A percentile compares a stretch with the other conserved stretches of the same genome.
phyloP scores from a whole-genome alignment of 495 filamentous ascomycete species.

The Cladorrhinum samala region DNA sequence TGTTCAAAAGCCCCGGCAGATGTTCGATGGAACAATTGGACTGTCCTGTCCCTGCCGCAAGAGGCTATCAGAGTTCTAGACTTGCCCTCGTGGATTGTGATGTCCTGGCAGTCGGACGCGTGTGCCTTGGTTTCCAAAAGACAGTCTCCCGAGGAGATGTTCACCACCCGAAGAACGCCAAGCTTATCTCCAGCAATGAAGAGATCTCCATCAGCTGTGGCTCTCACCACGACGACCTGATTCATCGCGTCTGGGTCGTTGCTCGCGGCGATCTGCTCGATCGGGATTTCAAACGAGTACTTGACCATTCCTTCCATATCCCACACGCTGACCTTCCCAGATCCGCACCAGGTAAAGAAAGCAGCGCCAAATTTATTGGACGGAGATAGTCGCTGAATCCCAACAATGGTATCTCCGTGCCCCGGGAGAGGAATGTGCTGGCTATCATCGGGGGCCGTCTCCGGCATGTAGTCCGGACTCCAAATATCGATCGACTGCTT shows the following conservation, averaged over 20 bases:
- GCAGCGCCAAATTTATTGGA: slow-evolving; percentile 55
- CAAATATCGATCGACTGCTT: slow-evolving; percentile 66
- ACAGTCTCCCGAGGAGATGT: slow-evolving; percentile 44
- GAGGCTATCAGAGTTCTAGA: slow-evolving; percentile 60
- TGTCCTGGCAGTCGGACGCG: slow-evolving; percentile 75
- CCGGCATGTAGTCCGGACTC: slow-evolving; percentile 35
- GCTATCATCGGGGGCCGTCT: slow-evolving; percentile 20
- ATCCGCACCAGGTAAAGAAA: slow-evolving; percentile 82
- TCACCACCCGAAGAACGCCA: slow-evolving; percentile 64
- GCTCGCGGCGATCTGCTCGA: slow-evolving; percentile 56
- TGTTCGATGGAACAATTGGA: slow-evolving; percentile 72
- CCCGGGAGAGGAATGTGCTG: slow-evolving; percentile 51
- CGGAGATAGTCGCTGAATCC: slow-evolving; percentile 56
- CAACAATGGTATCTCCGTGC: slow-evolving; percentile 72
- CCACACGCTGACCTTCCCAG: slow-evolving; percentile 78
- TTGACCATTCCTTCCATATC: slow-evolving; percentile 61
- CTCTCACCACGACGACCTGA: slow-evolving; percentile 65
- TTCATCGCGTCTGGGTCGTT: slow-evolving; percentile 58
- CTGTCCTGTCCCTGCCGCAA: slow-evolving; percentile 79
- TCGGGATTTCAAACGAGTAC: slow-evolving; percentile 54
- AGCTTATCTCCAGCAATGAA: slow-evolving; percentile 80
- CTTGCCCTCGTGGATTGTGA: slow-evolving; percentile 57
- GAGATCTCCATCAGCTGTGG: slow-evolving; percentile 52
- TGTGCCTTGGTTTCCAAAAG: slow-evolving; percentile 73
- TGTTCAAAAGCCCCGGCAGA: slow-evolving; percentile 41